Evolutionary conservation across 2,329 filamentous ascomycete species (phyloP).

Genomic region (Penicillium sp.): DNA sequence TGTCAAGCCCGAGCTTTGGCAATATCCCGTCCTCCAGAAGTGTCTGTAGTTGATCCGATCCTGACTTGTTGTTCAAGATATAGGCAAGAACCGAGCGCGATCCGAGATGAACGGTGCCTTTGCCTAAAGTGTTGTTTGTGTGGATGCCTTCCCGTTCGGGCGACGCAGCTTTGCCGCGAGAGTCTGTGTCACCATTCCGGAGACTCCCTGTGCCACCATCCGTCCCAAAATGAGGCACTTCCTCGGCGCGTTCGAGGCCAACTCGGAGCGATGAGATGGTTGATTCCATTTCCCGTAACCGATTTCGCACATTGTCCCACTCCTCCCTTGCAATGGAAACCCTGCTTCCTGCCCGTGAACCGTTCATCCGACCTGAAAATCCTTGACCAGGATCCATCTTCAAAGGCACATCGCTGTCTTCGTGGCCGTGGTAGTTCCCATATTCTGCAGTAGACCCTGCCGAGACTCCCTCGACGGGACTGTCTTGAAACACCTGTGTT

Average conservation of each 20-base stretch:
- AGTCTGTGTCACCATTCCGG: conserved; percentile 27
- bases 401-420: conserved; percentile 18
- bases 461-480: conserved; percentile 12
- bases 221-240: conserved; percentile 19
- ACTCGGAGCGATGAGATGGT: conserved; percentile 36
- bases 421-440: conserved; percentile 6
- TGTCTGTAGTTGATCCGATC: conserved; percentile 46
- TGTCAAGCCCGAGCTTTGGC: conserved; percentile 58
- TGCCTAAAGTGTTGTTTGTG: conserved; percentile 53
- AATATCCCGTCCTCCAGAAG: conserved; percentile 56
- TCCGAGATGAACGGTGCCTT: conserved; percentile 57
- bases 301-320: conserved; percentile 40
- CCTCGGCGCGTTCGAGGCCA: conserved; percentile 35
- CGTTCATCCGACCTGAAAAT: conserved; percentile 10
- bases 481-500: conserved; percentile 22
- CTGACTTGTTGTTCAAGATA: conserved; percentile 51
- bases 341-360: conserved; percentile 16
- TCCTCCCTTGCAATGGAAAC: conserved; percentile 39
- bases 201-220: conserved; percentile 29
- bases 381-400: conserved; percentile 20
- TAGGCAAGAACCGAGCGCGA: conserved; percentile 58
- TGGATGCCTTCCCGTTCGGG: conserved; percentile 52
- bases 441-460: conserved; percentile 9
- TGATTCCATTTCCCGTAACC: conserved; percentile 40
- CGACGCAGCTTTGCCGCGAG: conserved; percentile 29